Percentiles rank a stretch among this genome's conserved stretches.
Evolutionary conservation across 345 rosid species (phyloP).

Genomic region (Euclidium syriacum): DNA sequence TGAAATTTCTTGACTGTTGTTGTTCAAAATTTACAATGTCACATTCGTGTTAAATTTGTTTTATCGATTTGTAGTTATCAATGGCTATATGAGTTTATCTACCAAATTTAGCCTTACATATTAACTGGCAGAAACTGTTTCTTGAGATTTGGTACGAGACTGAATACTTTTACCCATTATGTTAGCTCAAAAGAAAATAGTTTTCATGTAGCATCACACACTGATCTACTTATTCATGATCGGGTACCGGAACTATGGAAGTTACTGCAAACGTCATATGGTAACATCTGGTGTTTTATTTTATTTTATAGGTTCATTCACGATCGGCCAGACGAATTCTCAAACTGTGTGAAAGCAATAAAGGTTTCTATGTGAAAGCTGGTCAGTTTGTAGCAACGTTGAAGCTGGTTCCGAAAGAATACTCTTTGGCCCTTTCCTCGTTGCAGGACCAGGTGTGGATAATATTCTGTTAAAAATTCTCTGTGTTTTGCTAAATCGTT

Average conservation of each 20-base stretch:
- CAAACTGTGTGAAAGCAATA: conserved; percentile 65
- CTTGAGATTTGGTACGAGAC: background rate
- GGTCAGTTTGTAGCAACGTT: conserved; percentile 81
- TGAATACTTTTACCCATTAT: background rate
- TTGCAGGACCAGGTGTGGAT: conserved; percentile 74
- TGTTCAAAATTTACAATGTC: background rate
- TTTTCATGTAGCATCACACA: background rate
- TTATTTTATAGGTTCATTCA: conserved; percentile 52
- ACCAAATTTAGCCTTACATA: background rate
- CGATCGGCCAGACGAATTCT: conserved; percentile 71
- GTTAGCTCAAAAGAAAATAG: background rate
- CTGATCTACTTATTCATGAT: background rate
- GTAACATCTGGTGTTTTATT: background rate
- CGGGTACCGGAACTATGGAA: too few species aligned
- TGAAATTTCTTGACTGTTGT: background rate
- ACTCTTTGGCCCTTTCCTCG: conserved; percentile 57
- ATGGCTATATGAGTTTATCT: background rate
- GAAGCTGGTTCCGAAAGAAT: conserved; percentile 75
- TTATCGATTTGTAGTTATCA: background rate
- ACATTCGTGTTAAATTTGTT: background rate
- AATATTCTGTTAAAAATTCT: background rate
- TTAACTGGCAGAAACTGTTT: background rate
- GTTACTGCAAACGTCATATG: background rate
- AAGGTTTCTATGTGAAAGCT: conserved; percentile 87
- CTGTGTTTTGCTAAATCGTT: background rate